Base-by-base conservation (phyloP, 495 filamentous ascomycete genomes). In the Daldinia decipiens region DNA sequence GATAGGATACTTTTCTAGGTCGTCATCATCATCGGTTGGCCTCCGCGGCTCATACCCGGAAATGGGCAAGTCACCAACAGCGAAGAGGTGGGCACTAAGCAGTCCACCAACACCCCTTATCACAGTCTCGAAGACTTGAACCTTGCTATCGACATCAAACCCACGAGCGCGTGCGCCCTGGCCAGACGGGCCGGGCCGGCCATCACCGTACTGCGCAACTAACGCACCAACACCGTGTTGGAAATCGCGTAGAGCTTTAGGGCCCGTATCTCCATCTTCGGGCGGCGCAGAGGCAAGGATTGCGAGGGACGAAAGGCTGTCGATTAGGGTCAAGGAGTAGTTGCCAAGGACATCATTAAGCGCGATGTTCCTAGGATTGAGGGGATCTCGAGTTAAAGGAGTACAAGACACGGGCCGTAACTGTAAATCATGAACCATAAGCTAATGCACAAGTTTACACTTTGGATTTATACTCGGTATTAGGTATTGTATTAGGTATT, bases 101-200 rank as follows among this genome's bases (percentile, higher is more conserved):
- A 99, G 80, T 21, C 95, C 95, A 17, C 96, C 95, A 56, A 99
- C 86, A 29, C 94, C 94, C 68, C 95, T 86, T 76, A 99, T 99
- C 9, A 97, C 94, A 2, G 94, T 97, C 79, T 99, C 95, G 76
- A 99, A 99, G 36, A 99, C 93, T 80, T 99, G 93, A 8, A 99
- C 95, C 79, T 98, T 98, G 79, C 93, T 96, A 79, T 99, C 95
- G 43, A 98, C 83, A 80, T 99, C 94, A 69, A 98, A 99, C 3
- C 93, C 95, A 36, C 91, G 86, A n/a, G 86, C 88, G 66, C 92
- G 84, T 68, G 86, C 84, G 8, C 94, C 94, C 73, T 87, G 83
- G 39, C 91, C 93, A 24, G 84, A 84, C 50, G 88, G 87, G 8
- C 92, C 90, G 26, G 86, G 79, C 6, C 85, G 88, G 3, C 92